Percentiles rank a stretch among this genome's conserved stretches.
These are phyloP conservation scores for Novymonas esmeraldas DNA, from an alignment of 208 protist genomes.

Conservation along the genomic window DNA sequence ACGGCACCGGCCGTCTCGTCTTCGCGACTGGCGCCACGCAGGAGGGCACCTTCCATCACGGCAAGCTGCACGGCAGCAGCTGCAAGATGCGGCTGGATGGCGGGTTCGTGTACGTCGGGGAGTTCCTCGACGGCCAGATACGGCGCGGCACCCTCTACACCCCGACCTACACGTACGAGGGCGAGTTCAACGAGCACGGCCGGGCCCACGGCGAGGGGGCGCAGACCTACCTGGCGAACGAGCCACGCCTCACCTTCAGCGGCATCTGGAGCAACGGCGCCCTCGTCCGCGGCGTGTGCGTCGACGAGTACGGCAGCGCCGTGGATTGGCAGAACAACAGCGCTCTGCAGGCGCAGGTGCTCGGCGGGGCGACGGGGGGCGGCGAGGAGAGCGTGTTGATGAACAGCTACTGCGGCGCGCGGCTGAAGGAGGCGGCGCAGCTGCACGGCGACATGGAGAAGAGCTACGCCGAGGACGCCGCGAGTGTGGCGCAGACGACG, in stretches of 20 bases:
- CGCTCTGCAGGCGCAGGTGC: constrained; percentile 70
- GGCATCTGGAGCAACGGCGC: constrained; percentile 88
- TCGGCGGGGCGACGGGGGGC: constrained; percentile 36
- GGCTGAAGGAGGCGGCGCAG: constrained; percentile 75
- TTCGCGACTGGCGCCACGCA: constrained; percentile 83
- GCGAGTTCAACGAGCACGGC: constrained; percentile 90
- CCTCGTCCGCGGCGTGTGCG: constrained; percentile 77
- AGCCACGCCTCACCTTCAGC: constrained; percentile 84
- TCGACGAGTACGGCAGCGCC: constrained; percentile 85
- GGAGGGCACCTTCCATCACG: constrained; percentile 87
- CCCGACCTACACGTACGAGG: constrained; percentile 91
- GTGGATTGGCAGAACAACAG: constrained; percentile 92
- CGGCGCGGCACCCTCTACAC: constrained; percentile 85
- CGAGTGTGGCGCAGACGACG: constrained; percentile 39
- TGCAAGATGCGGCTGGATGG: constrained; percentile 92
- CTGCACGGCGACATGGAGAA: constrained; percentile 69
- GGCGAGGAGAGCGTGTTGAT: constrained; percentile 67
- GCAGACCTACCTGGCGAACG: constrained; percentile 87
- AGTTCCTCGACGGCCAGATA: constrained; percentile 86
- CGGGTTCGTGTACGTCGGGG: constrained; percentile 89
- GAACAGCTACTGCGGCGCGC: constrained; percentile 83
- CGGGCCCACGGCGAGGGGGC: constrained; percentile 85
- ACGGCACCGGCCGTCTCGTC: constrained; percentile 76
- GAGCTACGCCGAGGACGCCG: constrained; percentile 82
- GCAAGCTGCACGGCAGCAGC: constrained; percentile 82